A percentile compares a stretch with the other conserved stretches of the same genome.
Evolutionary conservation across 1,284 basidiomycete species (phyloP).

Genomic region (Fomitopsis palustris): DNA sequence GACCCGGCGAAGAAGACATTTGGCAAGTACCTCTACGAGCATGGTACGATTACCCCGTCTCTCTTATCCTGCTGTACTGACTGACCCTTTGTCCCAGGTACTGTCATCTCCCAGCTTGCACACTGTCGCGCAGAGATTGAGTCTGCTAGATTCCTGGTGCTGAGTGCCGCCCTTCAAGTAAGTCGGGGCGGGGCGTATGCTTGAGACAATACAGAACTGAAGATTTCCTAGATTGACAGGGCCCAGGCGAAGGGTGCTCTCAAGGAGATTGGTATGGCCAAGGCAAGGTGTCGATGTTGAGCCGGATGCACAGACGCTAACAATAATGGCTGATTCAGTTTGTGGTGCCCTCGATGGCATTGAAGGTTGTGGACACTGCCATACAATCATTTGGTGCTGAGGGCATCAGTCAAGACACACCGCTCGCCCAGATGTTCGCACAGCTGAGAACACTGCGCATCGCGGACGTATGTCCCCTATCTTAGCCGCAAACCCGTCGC

Average conservation of each 20-base stretch:
- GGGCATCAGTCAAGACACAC: slow-evolving; percentile 88
- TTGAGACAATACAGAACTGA: not conserved
- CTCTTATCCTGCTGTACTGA: not conserved
- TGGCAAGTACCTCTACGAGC: slow-evolving; percentile 87
- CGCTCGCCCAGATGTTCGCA: slow-evolving; percentile 78
- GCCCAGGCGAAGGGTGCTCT: slow-evolving; percentile 90
- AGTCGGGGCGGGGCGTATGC: not conserved
- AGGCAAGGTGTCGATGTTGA: slow-evolving; percentile 47
- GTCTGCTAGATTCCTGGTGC: slow-evolving; percentile 79
- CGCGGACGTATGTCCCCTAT: slow-evolving; percentile 70
- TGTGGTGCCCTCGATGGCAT: slow-evolving; percentile 87
- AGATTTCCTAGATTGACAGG: slow-evolving; percentile 73
- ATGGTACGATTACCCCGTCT: slow-evolving; percentile 52
- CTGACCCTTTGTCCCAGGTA: slow-evolving; percentile 45
- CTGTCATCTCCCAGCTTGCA: slow-evolving; percentile 88
- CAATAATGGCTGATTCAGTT: slow-evolving; percentile 51
- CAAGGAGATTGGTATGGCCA: slow-evolving; percentile 97
- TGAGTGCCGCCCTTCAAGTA: slow-evolving; percentile 89
- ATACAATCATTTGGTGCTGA: slow-evolving; percentile 96
- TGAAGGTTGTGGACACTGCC: slow-evolving; percentile 86
- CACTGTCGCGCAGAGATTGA: slow-evolving; percentile 93
- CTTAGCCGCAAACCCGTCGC: not conserved
- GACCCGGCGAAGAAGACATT: slow-evolving; percentile 91
- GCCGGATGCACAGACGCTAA: no score
- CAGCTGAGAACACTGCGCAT: slow-evolving; percentile 83